Evolutionary conservation across 352 stramenopile genomes (phyloP), one percentile per base, ranked within the genome.

Genomic region (Blastocystis sp.): DNA sequence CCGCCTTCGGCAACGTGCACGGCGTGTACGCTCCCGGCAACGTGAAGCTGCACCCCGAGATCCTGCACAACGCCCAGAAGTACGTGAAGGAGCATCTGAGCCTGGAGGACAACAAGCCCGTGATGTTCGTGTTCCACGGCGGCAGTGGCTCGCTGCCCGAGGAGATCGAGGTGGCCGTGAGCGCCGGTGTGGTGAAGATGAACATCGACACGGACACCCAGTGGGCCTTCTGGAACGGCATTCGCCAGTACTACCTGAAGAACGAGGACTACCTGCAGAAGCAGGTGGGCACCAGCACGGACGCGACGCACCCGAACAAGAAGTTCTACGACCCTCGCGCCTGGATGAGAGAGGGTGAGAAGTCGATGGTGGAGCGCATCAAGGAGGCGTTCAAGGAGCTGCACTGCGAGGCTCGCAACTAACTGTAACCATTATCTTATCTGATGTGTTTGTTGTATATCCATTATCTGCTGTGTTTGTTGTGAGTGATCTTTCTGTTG

Each of bases 201-300:
- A 98, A 99, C 94, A 98, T 99, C 91, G 96, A 99, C 93, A 99
- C 96, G 89, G 96, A 98, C 92, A 98, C 95, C 87, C 96, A 99
- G 93, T 99, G 96, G 95, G 94, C 95, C 71, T 99, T 98, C 95
- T 98, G 96, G 96, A 94, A 98, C 91, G 96, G 96, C 90, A 93
- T 98, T 87, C 92, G 92, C 70, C 93, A 94, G 90, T 98, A 98
- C 91, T 97, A 98, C 92, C 92, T 95, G 89, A 94, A 94, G 82
- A 97, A 98, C 93, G 96, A 98, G 92, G 95, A 94, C 87, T 98
- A 97, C 92, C 91, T 98, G 45, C 96, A 98, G 91, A 93, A 91
- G 91, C 96, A 98, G 92, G 98, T 99, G 84, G 96, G 96, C 91
- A 98, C 98, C 93, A 95, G 96, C 21, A 95, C 98, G 48, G 96